phyloP scores from a whole-genome alignment of 2,329 filamentous ascomycete genomes.

The Alternaria incomplexa region DNA sequence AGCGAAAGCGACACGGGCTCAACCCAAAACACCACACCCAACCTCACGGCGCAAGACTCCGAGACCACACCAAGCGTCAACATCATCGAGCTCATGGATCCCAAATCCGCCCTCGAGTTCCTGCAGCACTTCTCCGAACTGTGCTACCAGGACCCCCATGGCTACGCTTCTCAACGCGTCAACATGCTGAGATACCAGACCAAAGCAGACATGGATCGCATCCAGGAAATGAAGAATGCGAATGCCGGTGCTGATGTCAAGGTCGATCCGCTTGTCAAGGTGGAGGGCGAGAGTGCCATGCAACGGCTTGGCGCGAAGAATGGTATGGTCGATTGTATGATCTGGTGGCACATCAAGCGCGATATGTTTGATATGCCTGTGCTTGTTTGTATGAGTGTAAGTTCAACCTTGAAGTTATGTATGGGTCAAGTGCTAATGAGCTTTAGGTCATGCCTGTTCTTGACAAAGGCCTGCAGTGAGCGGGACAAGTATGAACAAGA shows the following conservation, averaged over 20 bases:
- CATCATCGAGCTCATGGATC: slow-evolving; percentile 88
- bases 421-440: slow-evolving; percentile 7
- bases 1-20: slow-evolving; percentile 47
- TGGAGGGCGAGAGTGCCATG: slow-evolving; percentile 71
- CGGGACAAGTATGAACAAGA: too few species aligned
- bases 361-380: slow-evolving; percentile 99
- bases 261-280: slow-evolving; percentile 36
- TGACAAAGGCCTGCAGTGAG: slow-evolving; percentile 29
- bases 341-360: slow-evolving; percentile 95
- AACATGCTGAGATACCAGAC: slow-evolving; percentile 85
- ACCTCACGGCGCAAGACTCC: slow-evolving; percentile 42
- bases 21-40: slow-evolving; percentile 55
- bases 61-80: slow-evolving; percentile 76
- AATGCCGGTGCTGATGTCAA: slow-evolving; percentile 28
- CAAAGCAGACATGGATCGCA: slow-evolving; percentile 45
- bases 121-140: slow-evolving; percentile 94
- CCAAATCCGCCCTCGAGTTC: slow-evolving; percentile 91
- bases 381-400: slow-evolving; percentile 97
- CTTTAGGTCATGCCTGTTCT: slow-evolving; percentile 41
- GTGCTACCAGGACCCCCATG: slow-evolving; percentile 88
- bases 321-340: slow-evolving; percentile 91
- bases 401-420: slow-evolving; percentile 49
- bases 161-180: slow-evolving; percentile 81
- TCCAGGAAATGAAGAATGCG: slow-evolving; percentile 32
- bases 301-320: slow-evolving; percentile 79